Base-by-base conservation (phyloP, 2,329 filamentous ascomycete genomes). In the Trichoderma breve region DNA sequence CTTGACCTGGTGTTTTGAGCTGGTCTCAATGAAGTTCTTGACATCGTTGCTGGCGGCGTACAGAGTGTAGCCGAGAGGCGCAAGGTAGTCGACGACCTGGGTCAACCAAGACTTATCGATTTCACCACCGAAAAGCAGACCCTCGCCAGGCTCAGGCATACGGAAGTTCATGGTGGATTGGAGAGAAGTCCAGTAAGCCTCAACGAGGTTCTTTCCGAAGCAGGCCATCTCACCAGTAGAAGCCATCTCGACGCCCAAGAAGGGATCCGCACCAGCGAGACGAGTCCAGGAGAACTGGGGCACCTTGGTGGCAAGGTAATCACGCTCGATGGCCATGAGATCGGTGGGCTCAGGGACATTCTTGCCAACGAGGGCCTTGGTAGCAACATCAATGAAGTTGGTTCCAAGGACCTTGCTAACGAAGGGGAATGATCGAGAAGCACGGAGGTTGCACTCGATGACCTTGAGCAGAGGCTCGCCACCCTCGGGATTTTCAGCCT, bases 91-190 rank as follows among this genome's bases (percentile, higher is more conserved):
- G 75, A 96, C 93, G 73, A 98, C 92, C 79, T 89, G 88, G 73
- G 91, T 89, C 72, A 99, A 88, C 83, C 90, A 90, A 73, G 91
- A 82, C 82, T 91, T 91, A 76, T 85, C 86, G 73, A 90, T 84
- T 81, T 98, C 93, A 77, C 96, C 96, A 75, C 96, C 96, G 76
- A 99, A 93, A 68, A 99, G 91, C 72, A 99, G 91, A 84, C 96
- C 95, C 87, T 98, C 94, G 76, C 96, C 96, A 68, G 94, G 93
- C 82, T 97, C 92, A 57, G 96, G 96, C 79, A 98, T 89, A 77
- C 95, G 93, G 93, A 98, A 98, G 90, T 98, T 99, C 95, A 98
- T 99, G 78, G 93, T 95, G 24, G 94, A 96, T 84, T 99, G 96
- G 74, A 97, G 87, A 21, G 95, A 97, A 30, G 95, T 88, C 96